Evolutionary conservation across 75 land plant genomes (phyloP), one percentile per base, ranked within the genome.

Genomic region (Larix kaempferi): DNA sequence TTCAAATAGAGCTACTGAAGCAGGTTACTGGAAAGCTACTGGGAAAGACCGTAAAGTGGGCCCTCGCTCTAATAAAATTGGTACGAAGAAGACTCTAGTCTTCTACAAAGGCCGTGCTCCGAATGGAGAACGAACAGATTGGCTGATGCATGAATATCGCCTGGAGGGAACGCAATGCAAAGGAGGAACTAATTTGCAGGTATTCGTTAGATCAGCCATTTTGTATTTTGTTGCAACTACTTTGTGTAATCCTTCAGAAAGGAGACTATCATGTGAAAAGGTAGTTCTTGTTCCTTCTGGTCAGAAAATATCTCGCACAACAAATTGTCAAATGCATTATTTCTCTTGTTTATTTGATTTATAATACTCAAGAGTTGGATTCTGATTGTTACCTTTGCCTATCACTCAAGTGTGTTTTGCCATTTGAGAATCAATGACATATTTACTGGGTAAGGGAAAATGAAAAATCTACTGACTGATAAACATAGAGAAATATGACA

Each of bases 21-120:
- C 76, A 79, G 84, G 84, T 37, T 82, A 78, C 60, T 82, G 84
- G 84, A 82, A 82, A 27, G 84, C 84, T 11, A 82, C 84, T 15
- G 84, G 84, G 15, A 82, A 65, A 55, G 84, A 82, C 27, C 74
- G 78, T 12, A 65, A 81, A 54, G 65, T 82, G 19, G 55, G 21
- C 7, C 57, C 84, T 67, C 65, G 37, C 21, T 80, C 54, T 16
- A 55, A 82, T 16, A 35, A 33, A n/a, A 81, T 82, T 80, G 79
- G 79, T 33, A 37, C 22, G 56, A 78, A 67, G 63, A 78, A 69
- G 49, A 55, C 77, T 3, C 56, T 78, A 12, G 79, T 78, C 21
- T 78, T 78, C 37, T 71, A 78, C 79, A 67, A n/a, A 78, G 79
- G 79, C 55, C 72, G 74, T 39, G 79, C 77, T 66, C 77, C 79